These are phyloP conservation scores for Exsudoporus frostii DNA, from an alignment of 768 basidiomycete genomes.

Conservation along the genomic window DNA sequence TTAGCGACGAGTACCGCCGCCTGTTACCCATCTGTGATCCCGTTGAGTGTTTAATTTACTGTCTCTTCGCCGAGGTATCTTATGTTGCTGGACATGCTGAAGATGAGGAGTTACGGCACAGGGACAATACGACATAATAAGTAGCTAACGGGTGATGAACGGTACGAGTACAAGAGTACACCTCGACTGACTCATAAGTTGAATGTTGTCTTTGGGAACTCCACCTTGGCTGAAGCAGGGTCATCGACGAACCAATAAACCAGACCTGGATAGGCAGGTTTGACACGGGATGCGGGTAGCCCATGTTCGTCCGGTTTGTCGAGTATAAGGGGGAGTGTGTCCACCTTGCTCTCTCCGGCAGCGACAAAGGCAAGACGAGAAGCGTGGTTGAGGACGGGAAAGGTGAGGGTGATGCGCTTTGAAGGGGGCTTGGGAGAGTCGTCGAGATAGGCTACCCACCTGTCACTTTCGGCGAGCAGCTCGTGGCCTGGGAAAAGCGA, in stretches of 20 bases:
- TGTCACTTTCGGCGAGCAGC: conserved; percentile 79
- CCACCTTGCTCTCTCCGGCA: conserved; percentile 76
- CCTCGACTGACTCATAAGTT: conserved; percentile 40
- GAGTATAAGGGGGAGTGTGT: conserved; percentile 67
- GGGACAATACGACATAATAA: conserved; percentile 14
- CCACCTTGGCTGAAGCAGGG: conserved; percentile 64
- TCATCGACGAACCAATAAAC: conserved; percentile 96
- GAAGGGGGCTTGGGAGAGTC: conserved; percentile 94
- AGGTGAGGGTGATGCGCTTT: conserved; percentile 88
- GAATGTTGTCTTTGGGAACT: conserved; percentile 55
- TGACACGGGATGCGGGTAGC: conserved; percentile 81
- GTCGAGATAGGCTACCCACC: conserved; percentile 92
- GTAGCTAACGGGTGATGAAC: conserved; percentile 8
- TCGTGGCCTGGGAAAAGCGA: conserved; percentile 94
- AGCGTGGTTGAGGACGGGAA: conserved; percentile 88
- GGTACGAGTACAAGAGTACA: conserved; percentile 26
- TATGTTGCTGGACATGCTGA: conserved; percentile 19
- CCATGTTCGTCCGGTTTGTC: conserved; percentile 70
- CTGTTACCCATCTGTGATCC: conserved; percentile 32
- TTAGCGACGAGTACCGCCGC: conserved; percentile 23
- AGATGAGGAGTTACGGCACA: conserved; percentile 6
- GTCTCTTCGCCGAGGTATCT: conserved; percentile 22
- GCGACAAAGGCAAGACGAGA: conserved; percentile 87
- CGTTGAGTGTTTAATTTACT: conserved; percentile 36
- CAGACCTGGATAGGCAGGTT: conserved; percentile 73